A percentile compares a stretch with the other conserved stretches of the same genome.
phyloP scores from a whole-genome alignment of 768 basidiomycete genomes.

The Suillus sp. region DNA sequence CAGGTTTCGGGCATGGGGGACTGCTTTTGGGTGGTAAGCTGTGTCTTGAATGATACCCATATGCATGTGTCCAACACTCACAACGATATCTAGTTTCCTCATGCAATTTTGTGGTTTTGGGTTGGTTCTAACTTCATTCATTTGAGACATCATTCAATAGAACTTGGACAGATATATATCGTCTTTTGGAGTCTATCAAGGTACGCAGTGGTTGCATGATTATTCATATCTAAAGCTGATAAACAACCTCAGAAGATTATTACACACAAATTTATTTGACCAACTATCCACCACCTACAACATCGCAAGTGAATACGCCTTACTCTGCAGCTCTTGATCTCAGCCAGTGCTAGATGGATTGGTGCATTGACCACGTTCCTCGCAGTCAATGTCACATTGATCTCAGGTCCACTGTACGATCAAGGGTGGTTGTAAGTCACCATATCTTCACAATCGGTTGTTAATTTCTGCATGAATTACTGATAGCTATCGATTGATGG shows the following conservation, averaged over 20 bases:
- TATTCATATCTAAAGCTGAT: neutral
- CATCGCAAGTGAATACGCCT: constrained; percentile 25
- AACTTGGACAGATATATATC: constrained; percentile 22
- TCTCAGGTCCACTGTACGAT: constrained; percentile 47
- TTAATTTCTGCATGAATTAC: neutral
- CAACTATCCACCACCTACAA: constrained; percentile 28
- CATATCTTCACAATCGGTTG: neutral
- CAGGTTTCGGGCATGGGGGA: constrained; percentile 16
- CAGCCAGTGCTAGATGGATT: constrained; percentile 34
- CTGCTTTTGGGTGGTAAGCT: constrained; percentile 16
- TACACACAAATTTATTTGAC: constrained; percentile 33
- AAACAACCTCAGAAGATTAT: constrained; percentile 31
- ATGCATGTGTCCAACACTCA: neutral
- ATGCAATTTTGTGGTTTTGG: constrained; percentile 33
- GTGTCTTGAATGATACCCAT: neutral
- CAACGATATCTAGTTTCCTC: constrained; percentile 20
- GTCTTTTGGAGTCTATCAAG: constrained; percentile 39
- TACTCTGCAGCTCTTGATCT: constrained; percentile 31
- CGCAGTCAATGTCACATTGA: constrained; percentile 37
- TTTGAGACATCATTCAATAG: neutral
- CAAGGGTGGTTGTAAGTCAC: constrained; percentile 44
- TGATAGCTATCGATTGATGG: constrained; percentile 14
- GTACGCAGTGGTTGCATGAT: constrained; percentile 8
- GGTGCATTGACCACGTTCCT: constrained; percentile 46
- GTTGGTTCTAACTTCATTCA: constrained; percentile 9